Conservation (phyloP, 345 rosid genomes). For the Populus alba region DNA sequence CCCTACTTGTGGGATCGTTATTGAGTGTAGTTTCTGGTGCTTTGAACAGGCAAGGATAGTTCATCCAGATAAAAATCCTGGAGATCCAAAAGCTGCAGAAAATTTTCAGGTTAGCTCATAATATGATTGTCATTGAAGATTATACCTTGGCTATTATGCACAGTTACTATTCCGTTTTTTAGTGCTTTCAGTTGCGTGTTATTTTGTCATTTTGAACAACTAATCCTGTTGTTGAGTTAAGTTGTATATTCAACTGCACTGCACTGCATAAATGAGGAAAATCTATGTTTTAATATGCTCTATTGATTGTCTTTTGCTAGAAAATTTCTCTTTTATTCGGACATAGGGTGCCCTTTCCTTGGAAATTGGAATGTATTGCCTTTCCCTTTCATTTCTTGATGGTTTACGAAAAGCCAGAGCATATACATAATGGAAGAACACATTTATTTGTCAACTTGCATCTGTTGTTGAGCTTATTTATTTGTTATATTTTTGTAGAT, state of each 20-base stretch:
- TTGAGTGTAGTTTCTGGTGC: neutral
- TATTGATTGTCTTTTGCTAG: neutral
- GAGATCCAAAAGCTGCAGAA: slow-evolving; percentile 82
- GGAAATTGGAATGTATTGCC: neutral
- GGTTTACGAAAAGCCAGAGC: neutral
- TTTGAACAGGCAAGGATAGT: slow-evolving; percentile 75
- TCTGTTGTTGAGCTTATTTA: neutral
- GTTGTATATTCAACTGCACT: neutral
- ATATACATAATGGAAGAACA: neutral
- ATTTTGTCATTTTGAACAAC: neutral
- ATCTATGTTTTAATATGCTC: neutral
- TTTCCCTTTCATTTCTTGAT: neutral
- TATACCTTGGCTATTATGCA: neutral
- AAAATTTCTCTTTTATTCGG: neutral
- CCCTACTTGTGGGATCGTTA: neutral
- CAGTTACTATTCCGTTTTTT: neutral
- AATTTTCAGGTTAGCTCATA: slow-evolving; percentile 70
- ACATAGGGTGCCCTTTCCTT: neutral
- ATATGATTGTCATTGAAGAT: neutral
- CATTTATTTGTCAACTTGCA: neutral
- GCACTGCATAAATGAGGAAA: neutral
- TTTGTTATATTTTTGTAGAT: slow-evolving; percentile 42
- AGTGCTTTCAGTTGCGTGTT: neutral
- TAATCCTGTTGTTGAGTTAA: neutral
- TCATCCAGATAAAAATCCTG: slow-evolving; percentile 95